Evolutionary conservation across 1,284 basidiomycete species (phyloP), one percentile per base, ranked within the genome.

Genomic region (Wolfiporia cocos): DNA sequence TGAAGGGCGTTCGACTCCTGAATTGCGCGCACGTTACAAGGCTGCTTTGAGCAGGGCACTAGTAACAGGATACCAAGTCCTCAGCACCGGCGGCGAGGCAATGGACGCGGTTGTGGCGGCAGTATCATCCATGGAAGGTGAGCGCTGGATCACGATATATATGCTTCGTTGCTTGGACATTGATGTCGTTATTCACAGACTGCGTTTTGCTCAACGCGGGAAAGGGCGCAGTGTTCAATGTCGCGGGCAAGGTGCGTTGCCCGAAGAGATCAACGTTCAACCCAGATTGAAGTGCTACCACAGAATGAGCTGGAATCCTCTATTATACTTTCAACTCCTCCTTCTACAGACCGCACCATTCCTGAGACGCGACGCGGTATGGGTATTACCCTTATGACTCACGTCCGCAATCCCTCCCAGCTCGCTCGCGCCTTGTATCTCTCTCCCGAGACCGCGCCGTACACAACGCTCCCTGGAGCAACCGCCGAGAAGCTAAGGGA

Each of bases 41-140:
- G 59, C 63, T 1, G 75, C 68, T 1, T 64, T 92, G 29, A 59
- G 62, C 15, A 57, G 62, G 3, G 78, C 86, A 0, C 66, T 92
- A 30, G 49, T 63, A 24, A 75, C 75, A 4, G 89, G 89, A 1
- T 67, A 89, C 53, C 56, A 71, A 19, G 68, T 89, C 14, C 70
- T 91, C 29, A 62, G 60, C 26, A 57, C 68, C 2, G 85, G 84
- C 18, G 85, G 86, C 0, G 82, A 87, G 53, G 87, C 88, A 3
- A 78, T 92, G 70, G 86, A 91, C 55, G 87, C 88, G n/a, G 78
- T 73, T 2, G 80, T 84, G 2, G 81, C 84, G 5, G 86, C 88
- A 0, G 88, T 89, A 5, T 67, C 73, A 0, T 63, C 69, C 7
- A 68, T 92, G 71, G 88, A 91, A 73, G 80, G 86, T 80, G 39